Evolutionary conservation across 176 grass and related monocot genomes (phyloP).

Genomic region (Pontederia crassipes): DNA sequence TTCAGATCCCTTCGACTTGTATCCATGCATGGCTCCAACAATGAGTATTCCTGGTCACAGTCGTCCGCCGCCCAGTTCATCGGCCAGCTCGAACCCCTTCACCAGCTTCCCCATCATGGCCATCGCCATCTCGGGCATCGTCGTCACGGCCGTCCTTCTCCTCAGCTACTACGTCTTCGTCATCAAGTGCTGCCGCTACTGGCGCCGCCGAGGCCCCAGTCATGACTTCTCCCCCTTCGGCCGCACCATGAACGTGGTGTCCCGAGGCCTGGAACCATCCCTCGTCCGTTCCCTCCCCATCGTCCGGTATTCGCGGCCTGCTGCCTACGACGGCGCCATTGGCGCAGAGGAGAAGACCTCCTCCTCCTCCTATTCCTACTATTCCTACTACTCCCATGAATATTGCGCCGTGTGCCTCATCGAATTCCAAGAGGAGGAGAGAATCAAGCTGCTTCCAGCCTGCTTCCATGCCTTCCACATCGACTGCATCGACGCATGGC

Average conservation of each 20-base stretch:
- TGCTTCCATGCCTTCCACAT: constrained; percentile 92
- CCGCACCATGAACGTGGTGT: neutral
- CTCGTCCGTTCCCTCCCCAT: constrained; percentile 63
- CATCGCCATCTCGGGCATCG: constrained; percentile 65
- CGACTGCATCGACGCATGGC: constrained; percentile 95
- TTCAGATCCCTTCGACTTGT: neutral
- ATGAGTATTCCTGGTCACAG: neutral
- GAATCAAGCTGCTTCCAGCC: constrained; percentile 55
- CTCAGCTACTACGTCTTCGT: constrained; percentile 84
- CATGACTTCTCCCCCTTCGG: neutral
- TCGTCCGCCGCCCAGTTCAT: neutral
- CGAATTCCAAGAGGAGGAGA: constrained; percentile 72
- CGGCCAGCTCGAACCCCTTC: constrained; percentile 15
- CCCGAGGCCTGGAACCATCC: constrained; percentile 38
- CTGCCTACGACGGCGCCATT: neutral
- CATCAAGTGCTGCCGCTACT: constrained; percentile 51
- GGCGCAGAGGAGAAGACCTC: neutral
- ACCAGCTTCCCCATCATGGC: constrained; percentile 52
- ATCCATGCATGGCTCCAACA: too few species aligned
- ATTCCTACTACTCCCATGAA: constrained; percentile 31
- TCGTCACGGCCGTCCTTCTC: constrained; percentile 65
- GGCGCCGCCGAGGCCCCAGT: neutral
- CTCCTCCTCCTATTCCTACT: too few species aligned
- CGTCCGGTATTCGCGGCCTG: constrained; percentile 35
- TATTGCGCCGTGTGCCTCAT: constrained; percentile 68